Base-by-base conservation (phyloP, 495 filamentous ascomycete species). In the Lasiosphaeris hirsuta region DNA sequence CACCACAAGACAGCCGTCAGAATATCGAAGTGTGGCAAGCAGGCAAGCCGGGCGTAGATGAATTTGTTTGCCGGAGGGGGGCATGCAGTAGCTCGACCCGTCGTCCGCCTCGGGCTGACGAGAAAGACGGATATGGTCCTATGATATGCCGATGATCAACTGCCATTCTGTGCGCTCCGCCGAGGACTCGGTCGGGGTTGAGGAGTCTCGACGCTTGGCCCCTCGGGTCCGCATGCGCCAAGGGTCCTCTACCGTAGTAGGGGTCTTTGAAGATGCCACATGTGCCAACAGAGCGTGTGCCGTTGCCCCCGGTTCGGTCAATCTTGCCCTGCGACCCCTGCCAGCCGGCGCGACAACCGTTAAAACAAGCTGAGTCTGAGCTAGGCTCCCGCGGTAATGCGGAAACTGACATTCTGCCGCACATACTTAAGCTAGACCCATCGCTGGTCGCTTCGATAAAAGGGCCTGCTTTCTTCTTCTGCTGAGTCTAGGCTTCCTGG, bases 241-340 rank as follows among this genome's bases (percentile, higher is more conserved):
- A 46, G 53, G 53, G 53, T 55, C 53, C 42, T 34, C 30, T 10
- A 30, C 23, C 2, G 23, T 2, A 30, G 23, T 30, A 30, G 23
- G 23, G 23, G 23, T 30, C 23, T 30, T 30, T 30, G 23, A 30
- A 14, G 34, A 35, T 47, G 53, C 53, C 45, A 55, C 40, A 44
- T 34, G 42, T 46, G 53, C 42, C 34, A 55, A 14, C 17, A 33
- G 23, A 54, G 10, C 36, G 49, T 41, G 51, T 41, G 37, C 23
- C 53, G 34, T 47, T 18, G 53, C 43, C 53, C 53, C 46, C 53
- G 42, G 53, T 34, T 55, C 52, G 30, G 53, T 36, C 9, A 45
- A 46, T 46, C 41, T 55, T 10, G 53, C 23, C 52, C 52, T 44
- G 41, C 17, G 23, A 45, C 43, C 43, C 43, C 43, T 45, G 43